phyloP scores from a whole-genome alignment of 768 basidiomycete genomes.

The Nevesoporus exiguus region DNA sequence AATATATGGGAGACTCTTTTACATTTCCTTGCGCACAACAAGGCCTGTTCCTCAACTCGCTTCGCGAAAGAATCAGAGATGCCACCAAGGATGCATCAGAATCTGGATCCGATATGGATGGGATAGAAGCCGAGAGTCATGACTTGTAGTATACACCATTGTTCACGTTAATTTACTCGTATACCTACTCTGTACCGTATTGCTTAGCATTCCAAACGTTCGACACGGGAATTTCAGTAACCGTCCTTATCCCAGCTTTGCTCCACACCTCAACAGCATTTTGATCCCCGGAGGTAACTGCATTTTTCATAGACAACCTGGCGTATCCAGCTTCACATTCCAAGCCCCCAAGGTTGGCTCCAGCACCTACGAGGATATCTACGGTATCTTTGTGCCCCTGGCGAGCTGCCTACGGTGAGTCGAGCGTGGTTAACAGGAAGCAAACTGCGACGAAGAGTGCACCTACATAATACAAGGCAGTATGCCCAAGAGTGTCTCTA shows the following conservation, averaged over 20 bases:
- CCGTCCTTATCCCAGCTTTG: constrained; percentile 42
- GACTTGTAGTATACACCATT: constrained; percentile 4
- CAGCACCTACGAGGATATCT: constrained; percentile 62
- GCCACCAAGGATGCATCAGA: constrained; percentile 27
- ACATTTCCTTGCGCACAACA: constrained; percentile 68
- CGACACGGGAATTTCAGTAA: neutral
- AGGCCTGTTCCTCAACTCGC: constrained; percentile 60
- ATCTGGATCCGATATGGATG: constrained; percentile 26
- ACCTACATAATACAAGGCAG: constrained; percentile 77
- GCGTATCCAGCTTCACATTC: constrained; percentile 61
- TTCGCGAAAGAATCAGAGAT: constrained; percentile 49
- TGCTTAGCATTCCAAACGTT: constrained; percentile 3
- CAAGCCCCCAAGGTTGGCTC: constrained; percentile 67
- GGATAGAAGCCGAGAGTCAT: constrained; percentile 25
- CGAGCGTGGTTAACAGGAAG: neutral
- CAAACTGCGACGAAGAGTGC: neutral
- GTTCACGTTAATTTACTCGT: constrained; percentile 5
- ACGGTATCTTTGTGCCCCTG: constrained; percentile 63
- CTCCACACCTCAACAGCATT: constrained; percentile 49
- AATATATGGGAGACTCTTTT: constrained; percentile 61
- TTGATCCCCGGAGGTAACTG: constrained; percentile 40
- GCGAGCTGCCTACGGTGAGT: constrained; percentile 59
- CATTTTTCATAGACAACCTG: constrained; percentile 41
- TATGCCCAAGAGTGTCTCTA: constrained; percentile 77
- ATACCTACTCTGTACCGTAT: constrained; percentile 15